These are phyloP conservation scores for Pulveroboletus sp. DNA, from an alignment of 768 basidiomycete species.

Conservation along the genomic window DNA sequence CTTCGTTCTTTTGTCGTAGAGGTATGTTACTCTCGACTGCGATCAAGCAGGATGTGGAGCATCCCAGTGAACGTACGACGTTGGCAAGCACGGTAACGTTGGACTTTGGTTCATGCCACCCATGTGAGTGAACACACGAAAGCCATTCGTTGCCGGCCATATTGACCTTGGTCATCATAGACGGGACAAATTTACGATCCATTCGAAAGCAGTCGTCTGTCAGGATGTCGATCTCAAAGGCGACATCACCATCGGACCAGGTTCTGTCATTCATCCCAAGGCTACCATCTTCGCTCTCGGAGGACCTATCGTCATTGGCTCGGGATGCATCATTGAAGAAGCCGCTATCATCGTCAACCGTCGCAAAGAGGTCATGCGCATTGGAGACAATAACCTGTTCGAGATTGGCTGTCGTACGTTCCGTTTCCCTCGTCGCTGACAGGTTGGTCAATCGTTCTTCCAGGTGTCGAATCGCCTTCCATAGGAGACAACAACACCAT, in stretches of 20 bases:
- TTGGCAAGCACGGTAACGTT: not conserved
- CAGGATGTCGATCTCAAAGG: constrained; percentile 94
- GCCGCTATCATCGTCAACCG: constrained; percentile 86
- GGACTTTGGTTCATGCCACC: constrained; percentile 23
- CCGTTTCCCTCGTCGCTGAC: not conserved
- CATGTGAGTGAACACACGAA: constrained; percentile 19
- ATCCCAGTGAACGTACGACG: not conserved
- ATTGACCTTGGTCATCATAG: constrained; percentile 34
- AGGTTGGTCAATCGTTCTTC: not conserved
- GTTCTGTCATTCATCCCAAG: constrained; percentile 91
- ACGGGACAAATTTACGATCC: constrained; percentile 85
- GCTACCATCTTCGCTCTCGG: constrained; percentile 89
- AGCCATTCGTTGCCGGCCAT: not conserved
- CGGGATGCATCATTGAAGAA: constrained; percentile 89
- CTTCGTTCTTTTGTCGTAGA: too few species aligned
- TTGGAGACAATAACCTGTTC: constrained; percentile 91
- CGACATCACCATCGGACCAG: constrained; percentile 87
- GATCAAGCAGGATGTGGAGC: not conserved
- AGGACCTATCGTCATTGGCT: constrained; percentile 87
- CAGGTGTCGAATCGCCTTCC: constrained; percentile 85
- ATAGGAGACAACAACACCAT: constrained; percentile 86
- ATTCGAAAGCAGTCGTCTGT: constrained; percentile 86
- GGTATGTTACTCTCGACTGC: not conserved
- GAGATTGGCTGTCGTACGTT: constrained; percentile 88
- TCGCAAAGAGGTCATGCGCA: constrained; percentile 84